phyloP scores from a whole-genome alignment of 805 yeast genomes.

The Suhomyces sp. region DNA sequence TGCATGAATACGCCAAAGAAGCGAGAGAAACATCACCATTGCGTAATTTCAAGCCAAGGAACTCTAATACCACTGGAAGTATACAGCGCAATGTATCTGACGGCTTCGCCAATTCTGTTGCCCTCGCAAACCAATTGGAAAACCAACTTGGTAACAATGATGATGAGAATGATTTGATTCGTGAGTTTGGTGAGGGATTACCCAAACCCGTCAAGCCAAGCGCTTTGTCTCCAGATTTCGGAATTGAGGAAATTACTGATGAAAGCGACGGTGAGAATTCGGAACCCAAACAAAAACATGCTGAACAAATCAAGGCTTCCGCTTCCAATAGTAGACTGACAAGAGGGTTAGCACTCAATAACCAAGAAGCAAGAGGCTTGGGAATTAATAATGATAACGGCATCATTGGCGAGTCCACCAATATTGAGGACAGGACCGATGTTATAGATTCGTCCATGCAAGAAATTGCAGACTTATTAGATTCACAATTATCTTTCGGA shows the following conservation, averaged over 20 bases:
- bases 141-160: constrained; percentile 11
- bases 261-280: constrained; percentile 20
- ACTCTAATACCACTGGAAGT: constrained; percentile 1
- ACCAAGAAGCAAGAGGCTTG: constrained; percentile 5
- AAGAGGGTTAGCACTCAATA: neutral
- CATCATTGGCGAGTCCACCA: constrained; percentile 17
- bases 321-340: too few species aligned
- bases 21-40: constrained; percentile 23
- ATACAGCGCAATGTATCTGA: constrained; percentile 21
- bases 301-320: neutral
- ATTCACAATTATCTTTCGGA: constrained; percentile 27
- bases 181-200: constrained; percentile 5
- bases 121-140: constrained; percentile 25
- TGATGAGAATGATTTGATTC: constrained; percentile 1
- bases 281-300: neutral
- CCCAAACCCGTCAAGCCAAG: constrained; percentile 6
- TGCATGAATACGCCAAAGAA: constrained; percentile 25
- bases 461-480: constrained; percentile 41
- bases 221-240: constrained; percentile 27
- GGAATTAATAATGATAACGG: constrained; percentile 11
- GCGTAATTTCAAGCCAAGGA: constrained; percentile 17
- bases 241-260: constrained; percentile 37
- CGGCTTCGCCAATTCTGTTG: constrained; percentile 28
- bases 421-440: constrained; percentile 11
- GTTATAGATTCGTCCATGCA: constrained; percentile 36